Percentiles rank a stretch among this genome's conserved stretches.
phyloP scores from a whole-genome alignment of 176 grass and related monocot species.

The Carex littledalei region DNA sequence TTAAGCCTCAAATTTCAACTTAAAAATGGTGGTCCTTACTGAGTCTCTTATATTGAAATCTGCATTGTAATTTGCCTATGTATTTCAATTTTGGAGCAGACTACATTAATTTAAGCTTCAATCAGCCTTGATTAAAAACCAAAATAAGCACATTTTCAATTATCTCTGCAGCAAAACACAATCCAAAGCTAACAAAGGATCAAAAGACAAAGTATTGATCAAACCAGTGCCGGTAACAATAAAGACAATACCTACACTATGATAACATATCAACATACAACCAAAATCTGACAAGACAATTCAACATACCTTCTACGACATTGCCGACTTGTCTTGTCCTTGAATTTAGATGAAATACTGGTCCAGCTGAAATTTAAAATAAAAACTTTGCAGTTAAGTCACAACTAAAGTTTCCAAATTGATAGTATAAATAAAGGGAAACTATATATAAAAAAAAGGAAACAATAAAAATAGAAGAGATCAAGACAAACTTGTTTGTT shows the following conservation, averaged over 20 bases:
- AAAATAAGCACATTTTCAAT: background rate
- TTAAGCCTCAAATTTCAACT: slow-evolving; percentile 1
- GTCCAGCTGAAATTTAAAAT: slow-evolving; percentile 57
- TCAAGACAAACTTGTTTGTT: slow-evolving; percentile 60
- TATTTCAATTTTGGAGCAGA: background rate
- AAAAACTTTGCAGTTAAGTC: background rate
- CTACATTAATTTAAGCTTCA: background rate
- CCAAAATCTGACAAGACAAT: background rate
- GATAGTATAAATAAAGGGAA: background rate
- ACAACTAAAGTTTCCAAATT: background rate
- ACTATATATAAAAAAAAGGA: background rate
- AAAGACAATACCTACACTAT: background rate
- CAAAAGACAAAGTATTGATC: background rate
- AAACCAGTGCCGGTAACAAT: background rate
- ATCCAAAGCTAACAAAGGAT: background rate
- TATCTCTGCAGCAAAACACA: background rate
- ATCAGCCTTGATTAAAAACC: background rate
- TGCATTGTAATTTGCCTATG: background rate
- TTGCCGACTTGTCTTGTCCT: slow-evolving; percentile 90
- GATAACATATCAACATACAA: background rate
- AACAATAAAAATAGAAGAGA: background rate
- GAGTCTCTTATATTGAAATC: background rate
- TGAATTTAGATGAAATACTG: slow-evolving; percentile 70
- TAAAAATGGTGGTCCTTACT: background rate
- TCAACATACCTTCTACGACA: slow-evolving; percentile 74